Evolutionary conservation across 75 land plant genomes (phyloP), one percentile per base, ranked within the genome.

Genomic region (Selaginella moellendorffii): DNA sequence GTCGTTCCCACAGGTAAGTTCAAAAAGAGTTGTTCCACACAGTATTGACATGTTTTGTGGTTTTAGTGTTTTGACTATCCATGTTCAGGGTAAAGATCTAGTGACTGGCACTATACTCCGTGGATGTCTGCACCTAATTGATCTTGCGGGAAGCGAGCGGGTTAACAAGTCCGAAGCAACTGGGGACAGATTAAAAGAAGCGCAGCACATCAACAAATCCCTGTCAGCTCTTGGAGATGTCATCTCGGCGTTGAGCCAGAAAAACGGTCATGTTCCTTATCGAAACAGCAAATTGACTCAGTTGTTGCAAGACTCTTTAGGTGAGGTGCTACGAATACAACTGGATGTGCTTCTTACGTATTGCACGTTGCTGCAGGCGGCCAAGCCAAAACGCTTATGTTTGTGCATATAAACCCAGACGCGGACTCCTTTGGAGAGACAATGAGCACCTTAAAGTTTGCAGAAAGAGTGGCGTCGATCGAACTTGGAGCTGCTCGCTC

Each of bases 81-180:
- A 87, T 70, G 83, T 87, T 53, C 85, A 84, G 69, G 91, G 91
- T 54, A 73, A 67, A 73, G 88, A 87, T 52, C 29, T 80, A 28
- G 77, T 78, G 10, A 54, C 85, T 59, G 87, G 88, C 53, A 52
- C 71, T 2, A 69, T 77, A 25, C 84, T 81, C 59, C 88, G 85
- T 54, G 91, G 96, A 26, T 83, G 81, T 12, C 72, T 91, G 71
- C 96, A 88, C 73, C 68, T 91, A 42, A 93, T 91, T 69, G 97
- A 91, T 67, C 77, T 91, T 46, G 97, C 89, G 10, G 97, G 97
- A 63, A 85, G 91, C 76, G 91, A 87, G 62, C 79, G 91, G 27
- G 88, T 87, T 19, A 72, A 84, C 21, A 83, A 83, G 67, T 83
- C 86, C 29, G 86, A 83, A 31, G 86, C 80, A 0, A 72, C 77